Base-by-base conservation (phyloP, 2,329 filamentous ascomycete species). In the Penicillium sp. region DNA sequence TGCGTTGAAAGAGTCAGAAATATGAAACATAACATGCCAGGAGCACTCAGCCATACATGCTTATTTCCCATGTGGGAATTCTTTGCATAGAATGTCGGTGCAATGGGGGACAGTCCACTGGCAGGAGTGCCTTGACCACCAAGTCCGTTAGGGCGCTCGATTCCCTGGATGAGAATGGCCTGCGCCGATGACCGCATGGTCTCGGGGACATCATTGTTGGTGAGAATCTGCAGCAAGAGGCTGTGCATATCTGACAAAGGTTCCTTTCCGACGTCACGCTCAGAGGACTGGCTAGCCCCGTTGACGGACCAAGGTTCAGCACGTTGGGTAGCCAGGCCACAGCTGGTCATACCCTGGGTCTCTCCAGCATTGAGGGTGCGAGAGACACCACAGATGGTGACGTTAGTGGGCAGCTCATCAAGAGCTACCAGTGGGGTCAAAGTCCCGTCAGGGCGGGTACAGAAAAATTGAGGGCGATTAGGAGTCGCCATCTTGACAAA, bases 401-500 rank as follows among this genome's bases (percentile, higher is more conserved):
- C 50, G 21, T 68, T 62, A 2, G 66, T 25, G 3, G 78, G 78
- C 1, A 81, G 67, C 60, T 81, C 79, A 59, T 81, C 79, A 6
- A 80, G 63, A 6, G 78, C 74, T 43, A 81, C 68, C 13, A 81
- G 71, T 6, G 78, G 76, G 19, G 74, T 75, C 43, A 78, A 58
- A 8, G 65, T 68, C 31, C 76, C 75, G 64, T 77, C 73, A 40
- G 73, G 71, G 37, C 78, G 76, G 41, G 73, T 68, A 46, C 77
- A 69, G 62, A 78, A 81, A 61, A 74, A 78, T 56, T 71, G 70
- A 38, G 78, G 77, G 48, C 70, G 72, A 48, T 73, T 62, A 13
- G 66, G 56, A 25, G 64, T 59, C 27, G 67, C 52, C 67, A 72
- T 69, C 7, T 45, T 59, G 53, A 58, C 21, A 43, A 29, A 40